Percentiles rank a stretch among this genome's conserved stretches.
These are phyloP conservation scores for Agrocybe pediades DNA, from an alignment of 768 basidiomycete genomes.

Conservation along the genomic window DNA sequence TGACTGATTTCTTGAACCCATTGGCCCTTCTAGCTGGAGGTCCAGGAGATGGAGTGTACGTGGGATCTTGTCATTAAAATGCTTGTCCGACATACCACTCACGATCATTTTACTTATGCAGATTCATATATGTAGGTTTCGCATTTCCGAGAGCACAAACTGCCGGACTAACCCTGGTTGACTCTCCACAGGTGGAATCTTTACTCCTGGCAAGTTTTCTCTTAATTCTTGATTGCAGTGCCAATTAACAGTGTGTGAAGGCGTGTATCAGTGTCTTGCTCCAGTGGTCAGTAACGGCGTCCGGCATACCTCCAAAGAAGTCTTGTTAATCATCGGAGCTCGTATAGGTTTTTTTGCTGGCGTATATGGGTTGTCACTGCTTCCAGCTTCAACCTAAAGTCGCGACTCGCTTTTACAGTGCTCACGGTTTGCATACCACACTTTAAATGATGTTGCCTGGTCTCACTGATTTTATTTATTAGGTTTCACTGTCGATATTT, in stretches of 20 bases:
- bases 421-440: conserved; percentile 5
- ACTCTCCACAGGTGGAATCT: conserved; percentile 10
- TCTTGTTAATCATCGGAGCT: no score
- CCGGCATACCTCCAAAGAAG: no score
- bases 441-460: background rate
- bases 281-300: conserved; percentile 4
- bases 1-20: conserved; percentile 15
- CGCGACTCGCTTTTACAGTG: conserved; percentile 4
- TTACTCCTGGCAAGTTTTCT: conserved; percentile 6
- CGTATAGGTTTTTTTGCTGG: conserved; percentile 17
- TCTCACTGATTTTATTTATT: background rate
- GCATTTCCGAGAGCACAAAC: background rate
- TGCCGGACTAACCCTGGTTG: no score
- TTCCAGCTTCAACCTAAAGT: background rate
- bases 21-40: conserved; percentile 10
- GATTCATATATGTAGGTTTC: conserved; percentile 11
- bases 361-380: conserved; percentile 15
- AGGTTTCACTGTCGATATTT: conserved; percentile 9
- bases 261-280: conserved; percentile 6
- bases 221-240: no score
- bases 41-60: conserved; percentile 14
- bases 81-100: no score
- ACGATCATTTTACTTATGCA: no score
- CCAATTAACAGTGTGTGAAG: background rate
- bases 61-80: no score